phyloP scores from a whole-genome alignment of 805 yeast species.

The Lachancea fermentati region DNA sequence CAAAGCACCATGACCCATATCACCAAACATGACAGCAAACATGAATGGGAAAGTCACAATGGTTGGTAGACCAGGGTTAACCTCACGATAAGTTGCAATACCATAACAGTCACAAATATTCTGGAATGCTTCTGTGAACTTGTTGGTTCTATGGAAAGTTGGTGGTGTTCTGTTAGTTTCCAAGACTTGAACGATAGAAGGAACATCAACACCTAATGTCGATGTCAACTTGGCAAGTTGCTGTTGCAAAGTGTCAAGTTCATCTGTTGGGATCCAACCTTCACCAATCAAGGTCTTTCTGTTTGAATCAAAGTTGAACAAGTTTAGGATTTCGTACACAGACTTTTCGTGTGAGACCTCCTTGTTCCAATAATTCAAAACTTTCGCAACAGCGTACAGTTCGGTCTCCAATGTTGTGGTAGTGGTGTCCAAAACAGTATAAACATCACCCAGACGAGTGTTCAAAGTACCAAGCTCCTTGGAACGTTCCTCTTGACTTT shows the following conservation, averaged over 20 bases:
- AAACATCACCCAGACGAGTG: constrained; percentile 41
- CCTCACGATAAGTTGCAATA: constrained; percentile 67
- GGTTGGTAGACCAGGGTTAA: constrained; percentile 71
- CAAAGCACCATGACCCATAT: constrained; percentile 70
- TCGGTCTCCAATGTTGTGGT: constrained; percentile 57
- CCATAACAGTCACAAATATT: constrained; percentile 73
- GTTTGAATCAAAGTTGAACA: constrained; percentile 61
- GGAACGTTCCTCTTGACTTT: constrained; percentile 34
- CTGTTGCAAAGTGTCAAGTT: constrained; percentile 41
- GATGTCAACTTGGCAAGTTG: constrained; percentile 38
- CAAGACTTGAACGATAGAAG: constrained; percentile 52
- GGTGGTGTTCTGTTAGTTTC: constrained; percentile 65
- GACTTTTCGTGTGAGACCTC: constrained; percentile 60
- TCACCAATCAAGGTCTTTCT: constrained; percentile 64
- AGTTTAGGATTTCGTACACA: constrained; percentile 54
- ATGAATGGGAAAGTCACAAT: constrained; percentile 73
- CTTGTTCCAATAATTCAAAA: constrained; percentile 59
- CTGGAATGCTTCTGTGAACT: constrained; percentile 65
- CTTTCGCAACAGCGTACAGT: constrained; percentile 56
- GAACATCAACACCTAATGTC: constrained; percentile 29
- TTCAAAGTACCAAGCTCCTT: constrained; percentile 36
- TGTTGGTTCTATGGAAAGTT: constrained; percentile 64
- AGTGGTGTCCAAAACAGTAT: constrained; percentile 43
- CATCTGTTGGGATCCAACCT: constrained; percentile 67
- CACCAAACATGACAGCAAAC: constrained; percentile 85